These are phyloP conservation scores for Polyrhizophydium stewartii DNA, from an alignment of 371 early-diverging fungal genomes.

Conservation along the genomic window DNA sequence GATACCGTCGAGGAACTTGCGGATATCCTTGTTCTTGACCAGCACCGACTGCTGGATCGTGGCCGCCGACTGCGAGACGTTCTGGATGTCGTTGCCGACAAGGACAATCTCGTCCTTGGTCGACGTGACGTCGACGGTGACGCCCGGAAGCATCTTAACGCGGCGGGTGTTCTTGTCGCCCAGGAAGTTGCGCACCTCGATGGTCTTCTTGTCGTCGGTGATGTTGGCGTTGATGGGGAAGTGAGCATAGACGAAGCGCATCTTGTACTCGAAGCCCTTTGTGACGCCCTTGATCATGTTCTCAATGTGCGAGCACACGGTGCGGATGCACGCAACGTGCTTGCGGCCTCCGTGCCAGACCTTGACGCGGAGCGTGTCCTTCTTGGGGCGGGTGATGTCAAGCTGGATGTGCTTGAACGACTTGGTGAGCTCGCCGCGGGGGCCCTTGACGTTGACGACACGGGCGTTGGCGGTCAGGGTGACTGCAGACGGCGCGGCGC, in stretches of 20 bases:
- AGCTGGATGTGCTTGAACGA: slow-evolving; percentile 94
- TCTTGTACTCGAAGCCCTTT: slow-evolving; percentile 99
- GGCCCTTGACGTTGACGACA: slow-evolving; percentile 41
- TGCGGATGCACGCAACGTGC: slow-evolving; percentile 98
- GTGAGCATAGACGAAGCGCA: slow-evolving; percentile 99
- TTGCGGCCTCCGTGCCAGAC: slow-evolving; percentile 98
- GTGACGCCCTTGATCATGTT: slow-evolving; percentile 99
- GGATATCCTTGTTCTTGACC: slow-evolving; percentile 95
- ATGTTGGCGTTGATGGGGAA: slow-evolving; percentile 99
- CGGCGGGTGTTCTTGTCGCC: slow-evolving; percentile 96
- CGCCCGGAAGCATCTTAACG: slow-evolving; percentile 91
- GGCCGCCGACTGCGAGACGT: slow-evolving; percentile 97
- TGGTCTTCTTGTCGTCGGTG: slow-evolving; percentile 69
- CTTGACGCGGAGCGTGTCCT: slow-evolving; percentile 71
- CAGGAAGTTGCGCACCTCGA: slow-evolving; percentile 99
- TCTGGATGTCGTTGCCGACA: slow-evolving; percentile 94
- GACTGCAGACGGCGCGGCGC: slow-evolving; percentile 20
- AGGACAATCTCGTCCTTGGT: slow-evolving; percentile 98
- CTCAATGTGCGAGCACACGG: slow-evolving; percentile 93
- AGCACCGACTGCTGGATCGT: slow-evolving; percentile 82
- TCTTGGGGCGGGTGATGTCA: slow-evolving; percentile 77
- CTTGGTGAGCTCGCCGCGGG: slow-evolving; percentile 86
- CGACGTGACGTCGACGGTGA: slow-evolving; percentile 70
- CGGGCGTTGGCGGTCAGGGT: slow-evolving; percentile 41
- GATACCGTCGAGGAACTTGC: slow-evolving; percentile 99